These are phyloP conservation scores for Candida gorgasii DNA, from an alignment of 805 yeast genomes.

Conservation along the genomic window DNA sequence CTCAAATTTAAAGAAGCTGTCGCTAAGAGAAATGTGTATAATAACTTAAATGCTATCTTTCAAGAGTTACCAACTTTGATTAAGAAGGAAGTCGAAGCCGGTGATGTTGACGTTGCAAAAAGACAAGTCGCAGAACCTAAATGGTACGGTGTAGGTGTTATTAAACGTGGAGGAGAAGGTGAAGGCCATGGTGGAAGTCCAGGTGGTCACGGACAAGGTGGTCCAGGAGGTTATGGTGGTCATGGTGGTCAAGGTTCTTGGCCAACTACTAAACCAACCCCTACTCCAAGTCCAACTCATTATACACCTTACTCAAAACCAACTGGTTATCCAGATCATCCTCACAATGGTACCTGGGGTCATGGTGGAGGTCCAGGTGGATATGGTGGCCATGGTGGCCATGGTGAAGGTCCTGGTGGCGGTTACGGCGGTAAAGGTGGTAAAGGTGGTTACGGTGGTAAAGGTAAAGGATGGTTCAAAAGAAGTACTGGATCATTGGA, in stretches of 20 bases:
- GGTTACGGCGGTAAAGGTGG: too few species aligned
- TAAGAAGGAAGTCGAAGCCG: conserved; percentile 4
- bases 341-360: not conserved
- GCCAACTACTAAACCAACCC: not conserved
- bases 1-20: conserved; percentile 9
- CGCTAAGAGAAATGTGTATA: conserved; percentile 9
- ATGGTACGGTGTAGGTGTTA: not conserved
- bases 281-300: not conserved
- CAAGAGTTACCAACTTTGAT: conserved; percentile 5
- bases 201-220: not conserved
- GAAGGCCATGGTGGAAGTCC: not conserved
- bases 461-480: not conserved
- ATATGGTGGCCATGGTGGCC: not conserved
- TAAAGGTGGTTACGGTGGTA: conserved; percentile 3
- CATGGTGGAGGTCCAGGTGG: not conserved
- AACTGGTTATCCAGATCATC: not conserved
- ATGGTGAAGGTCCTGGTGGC: not conserved
- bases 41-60: conserved; percentile 4
- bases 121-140: conserved; percentile 2
- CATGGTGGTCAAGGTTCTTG: not conserved
- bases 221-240: not conserved
- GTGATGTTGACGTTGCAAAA: not conserved
- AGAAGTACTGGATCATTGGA: conserved; percentile 8
- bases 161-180: not conserved
- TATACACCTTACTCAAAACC: not conserved